A percentile compares a stretch with the other conserved stretches of the same genome.
Evolutionary conservation across 192 early-diverging fungal species (phyloP).

Genomic region (Backusella australiensis): DNA sequence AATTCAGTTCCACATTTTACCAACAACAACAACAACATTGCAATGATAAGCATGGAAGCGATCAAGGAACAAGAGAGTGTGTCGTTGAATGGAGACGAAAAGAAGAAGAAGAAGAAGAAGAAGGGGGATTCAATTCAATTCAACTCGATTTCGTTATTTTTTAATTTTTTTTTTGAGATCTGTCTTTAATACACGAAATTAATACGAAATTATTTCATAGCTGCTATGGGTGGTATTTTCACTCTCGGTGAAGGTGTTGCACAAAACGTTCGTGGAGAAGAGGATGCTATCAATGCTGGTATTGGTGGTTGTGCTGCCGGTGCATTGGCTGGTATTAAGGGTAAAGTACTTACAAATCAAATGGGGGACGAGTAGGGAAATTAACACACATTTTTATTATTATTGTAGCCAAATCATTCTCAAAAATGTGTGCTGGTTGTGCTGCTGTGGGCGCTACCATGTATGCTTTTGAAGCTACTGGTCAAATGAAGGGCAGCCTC

Average conservation of each 20-base stretch:
- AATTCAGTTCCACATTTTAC: neutral
- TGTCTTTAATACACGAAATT: neutral
- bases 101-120: neutral
- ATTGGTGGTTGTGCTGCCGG: conserved; percentile 74
- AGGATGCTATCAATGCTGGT: conserved; percentile 70
- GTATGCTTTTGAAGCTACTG: conserved; percentile 65
- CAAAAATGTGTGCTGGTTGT: conserved; percentile 60
- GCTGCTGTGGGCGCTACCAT: conserved; percentile 63
- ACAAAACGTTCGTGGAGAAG: conserved; percentile 58
- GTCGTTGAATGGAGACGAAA: neutral
- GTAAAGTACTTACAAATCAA: conserved; percentile 17
- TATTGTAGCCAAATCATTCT: conserved; percentile 50
- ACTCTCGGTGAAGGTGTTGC: conserved; percentile 60
- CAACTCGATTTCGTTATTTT: neutral
- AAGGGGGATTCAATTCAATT: neutral
- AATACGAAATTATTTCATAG: conserved; percentile 37
- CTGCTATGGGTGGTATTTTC: conserved; percentile 79
- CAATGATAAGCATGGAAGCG: neutral
- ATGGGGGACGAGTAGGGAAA: neutral
- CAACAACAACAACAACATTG: neutral
- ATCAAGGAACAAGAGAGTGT: neutral
- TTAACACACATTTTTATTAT: neutral
- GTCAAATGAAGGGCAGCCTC: conserved; percentile 51
- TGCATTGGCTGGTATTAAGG: conserved; percentile 60
- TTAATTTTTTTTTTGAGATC: neutral